phyloP scores from a whole-genome alignment of 1,284 basidiomycete genomes.

The Taiwanofungus camphoratus region DNA sequence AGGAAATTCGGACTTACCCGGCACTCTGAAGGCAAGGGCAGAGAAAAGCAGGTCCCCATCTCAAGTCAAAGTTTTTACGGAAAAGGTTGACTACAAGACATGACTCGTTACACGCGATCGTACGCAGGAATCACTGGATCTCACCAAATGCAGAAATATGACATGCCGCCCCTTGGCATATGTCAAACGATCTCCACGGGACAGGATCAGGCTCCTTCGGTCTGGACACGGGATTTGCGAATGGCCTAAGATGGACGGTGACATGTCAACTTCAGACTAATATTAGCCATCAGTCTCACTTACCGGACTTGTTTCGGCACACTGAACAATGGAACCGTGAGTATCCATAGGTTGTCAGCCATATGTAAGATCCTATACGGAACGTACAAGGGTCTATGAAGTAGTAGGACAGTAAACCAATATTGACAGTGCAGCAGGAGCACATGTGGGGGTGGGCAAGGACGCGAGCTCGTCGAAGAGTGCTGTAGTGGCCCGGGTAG shows the following conservation, averaged over 20 bases:
- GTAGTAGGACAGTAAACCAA: conserved; percentile 72
- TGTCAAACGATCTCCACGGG: conserved; percentile 61
- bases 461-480: conserved; percentile 44
- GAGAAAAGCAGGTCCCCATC: conserved; percentile 62
- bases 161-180: conserved; percentile 72
- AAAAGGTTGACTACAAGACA: conserved; percentile 46
- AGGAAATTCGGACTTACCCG: conserved; percentile 43
- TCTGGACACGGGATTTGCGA: no score
- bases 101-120: background rate
- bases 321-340: conserved; percentile 30
- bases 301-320: conserved; percentile 69
- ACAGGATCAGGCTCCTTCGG: conserved; percentile 12
- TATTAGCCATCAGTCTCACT: conserved; percentile 12
- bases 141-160: conserved; percentile 67
- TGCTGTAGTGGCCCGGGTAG: conserved; percentile 63
- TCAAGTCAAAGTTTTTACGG: conserved; percentile 59
- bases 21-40: conserved; percentile 71
- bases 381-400: conserved; percentile 79
- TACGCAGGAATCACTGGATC: conserved; percentile 9
- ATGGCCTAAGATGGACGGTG: no score
- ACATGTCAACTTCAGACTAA: no score
- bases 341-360: conserved; percentile 5
- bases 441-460: conserved; percentile 57
- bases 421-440: conserved; percentile 74
- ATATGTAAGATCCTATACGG: background rate